Conservation (phyloP, 371 early-diverging fungal species). For the Mucor piriformis region DNA sequence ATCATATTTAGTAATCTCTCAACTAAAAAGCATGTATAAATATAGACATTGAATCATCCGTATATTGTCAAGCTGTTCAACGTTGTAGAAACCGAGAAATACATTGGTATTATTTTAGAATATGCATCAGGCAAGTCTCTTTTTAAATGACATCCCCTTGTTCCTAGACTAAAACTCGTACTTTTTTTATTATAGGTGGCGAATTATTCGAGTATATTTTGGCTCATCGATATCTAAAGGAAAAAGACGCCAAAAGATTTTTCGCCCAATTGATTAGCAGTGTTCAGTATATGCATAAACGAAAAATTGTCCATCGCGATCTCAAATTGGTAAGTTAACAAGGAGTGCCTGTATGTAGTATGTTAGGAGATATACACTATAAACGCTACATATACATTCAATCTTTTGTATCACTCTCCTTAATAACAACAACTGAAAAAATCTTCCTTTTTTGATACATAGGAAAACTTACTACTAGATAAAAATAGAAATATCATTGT, state of each 20-base stretch:
- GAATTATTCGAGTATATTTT: conserved; percentile 78
- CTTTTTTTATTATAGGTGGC: conserved; percentile 29
- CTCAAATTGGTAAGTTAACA: conserved; percentile 59
- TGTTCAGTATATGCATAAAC: conserved; percentile 60
- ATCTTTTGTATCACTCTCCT: neutral
- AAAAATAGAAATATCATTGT: conserved; percentile 87
- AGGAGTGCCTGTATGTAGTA: conserved; percentile 5
- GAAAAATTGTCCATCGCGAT: conserved; percentile 72
- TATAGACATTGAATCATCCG: conserved; percentile 71
- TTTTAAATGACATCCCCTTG: neutral
- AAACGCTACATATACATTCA: no score
- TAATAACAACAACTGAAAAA: neutral
- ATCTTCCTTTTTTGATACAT: neutral
- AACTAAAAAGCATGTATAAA: neutral
- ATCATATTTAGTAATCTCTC: neutral
- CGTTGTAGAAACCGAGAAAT: conserved; percentile 74
- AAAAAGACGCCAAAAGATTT: conserved; percentile 62
- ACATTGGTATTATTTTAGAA: conserved; percentile 72
- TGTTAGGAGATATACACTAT: no score
- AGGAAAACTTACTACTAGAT: conserved; percentile 93
- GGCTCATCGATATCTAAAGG: conserved; percentile 58
- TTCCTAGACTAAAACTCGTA: neutral
- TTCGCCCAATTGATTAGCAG: conserved; percentile 80
- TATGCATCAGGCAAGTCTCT: conserved; percentile 61
- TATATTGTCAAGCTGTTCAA: conserved; percentile 75